phyloP scores from a whole-genome alignment of 31 red algal genomes.

The Odonthalia washingtoniensis region DNA sequence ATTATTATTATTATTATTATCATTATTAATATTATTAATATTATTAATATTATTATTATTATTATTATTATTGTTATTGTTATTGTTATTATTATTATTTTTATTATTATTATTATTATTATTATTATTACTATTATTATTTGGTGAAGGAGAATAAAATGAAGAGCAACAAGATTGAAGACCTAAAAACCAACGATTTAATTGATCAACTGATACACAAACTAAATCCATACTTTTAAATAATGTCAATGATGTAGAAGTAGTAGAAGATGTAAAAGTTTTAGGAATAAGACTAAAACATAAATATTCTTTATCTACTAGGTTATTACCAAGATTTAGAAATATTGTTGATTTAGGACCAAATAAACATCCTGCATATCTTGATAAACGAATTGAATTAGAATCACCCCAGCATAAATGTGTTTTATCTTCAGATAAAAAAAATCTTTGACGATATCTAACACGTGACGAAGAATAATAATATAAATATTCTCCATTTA shows the following conservation, averaged over 20 bases:
- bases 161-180: conserved; percentile 76
- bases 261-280: conserved; percentile 1
- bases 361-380: conserved; percentile 77
- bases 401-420: conserved; percentile 74
- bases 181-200: conserved; percentile 80
- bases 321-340: conserved; percentile 51
- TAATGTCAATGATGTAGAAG: not conserved
- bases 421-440: conserved; percentile 57
- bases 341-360: conserved; percentile 79
- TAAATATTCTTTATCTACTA: conserved; percentile 82
- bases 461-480: conserved; percentile 59
- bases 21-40: too few relatives aligned
- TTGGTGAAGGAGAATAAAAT: not conserved
- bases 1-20: too few relatives aligned
- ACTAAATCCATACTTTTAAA: conserved; percentile 85
- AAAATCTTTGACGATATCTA: conserved; percentile 67
- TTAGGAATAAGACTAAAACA: conserved; percentile 78
- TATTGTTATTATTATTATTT: too few relatives aligned
- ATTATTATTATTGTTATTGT: too few relatives aligned
- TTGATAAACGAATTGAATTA: conserved; percentile 49
- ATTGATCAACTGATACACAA: conserved; percentile 72
- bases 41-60: too few relatives aligned
- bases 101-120: too few relatives aligned
- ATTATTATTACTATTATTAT: too few relatives aligned
- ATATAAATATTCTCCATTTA: conserved; percentile 62